phyloP scores from a whole-genome alignment of 148 eudicot genomes.

The Suaeda aralocaspica region DNA sequence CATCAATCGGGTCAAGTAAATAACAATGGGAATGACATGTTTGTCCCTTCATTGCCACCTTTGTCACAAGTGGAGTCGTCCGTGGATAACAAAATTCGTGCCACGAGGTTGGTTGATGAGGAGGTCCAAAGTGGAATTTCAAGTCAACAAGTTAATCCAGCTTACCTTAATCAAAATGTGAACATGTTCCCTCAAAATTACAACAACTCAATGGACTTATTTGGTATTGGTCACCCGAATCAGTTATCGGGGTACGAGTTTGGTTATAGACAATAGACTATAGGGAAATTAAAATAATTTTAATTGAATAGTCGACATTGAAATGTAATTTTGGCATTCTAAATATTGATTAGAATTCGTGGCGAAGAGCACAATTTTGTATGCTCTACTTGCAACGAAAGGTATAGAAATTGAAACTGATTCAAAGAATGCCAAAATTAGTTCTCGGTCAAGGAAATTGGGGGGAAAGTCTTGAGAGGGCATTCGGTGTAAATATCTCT shows the following conservation, averaged over 20 bases:
- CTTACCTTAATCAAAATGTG: conserved; percentile 19
- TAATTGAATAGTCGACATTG: background rate
- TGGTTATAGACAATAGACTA: conserved; percentile 19
- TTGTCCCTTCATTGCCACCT: conserved; percentile 34
- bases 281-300: background rate
- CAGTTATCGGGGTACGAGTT: conserved; percentile 26
- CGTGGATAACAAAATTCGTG: conserved; percentile 14
- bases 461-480: background rate
- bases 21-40: conserved; percentile 32
- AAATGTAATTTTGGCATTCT: too few relatives aligned
- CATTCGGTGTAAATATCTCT: conserved; percentile 23
- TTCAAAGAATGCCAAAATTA: too few relatives aligned
- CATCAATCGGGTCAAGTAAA: conserved; percentile 23
- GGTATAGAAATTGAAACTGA: too few relatives aligned
- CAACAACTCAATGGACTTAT: conserved; percentile 29
- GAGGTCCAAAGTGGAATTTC: conserved; percentile 58
- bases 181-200: conserved; percentile 24
- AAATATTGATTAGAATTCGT: background rate
- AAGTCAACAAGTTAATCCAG: conserved; percentile 30
- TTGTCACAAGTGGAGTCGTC: conserved; percentile 35
- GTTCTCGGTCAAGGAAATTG: background rate
- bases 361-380: too few relatives aligned
- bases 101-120: conserved; percentile 27
- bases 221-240: conserved; percentile 34
- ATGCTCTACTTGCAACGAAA: too few relatives aligned